Evolutionary conservation across 2,329 filamentous ascomycete species (phyloP), one percentile per base, ranked within the genome.

Genomic region (Penicillium sp.): DNA sequence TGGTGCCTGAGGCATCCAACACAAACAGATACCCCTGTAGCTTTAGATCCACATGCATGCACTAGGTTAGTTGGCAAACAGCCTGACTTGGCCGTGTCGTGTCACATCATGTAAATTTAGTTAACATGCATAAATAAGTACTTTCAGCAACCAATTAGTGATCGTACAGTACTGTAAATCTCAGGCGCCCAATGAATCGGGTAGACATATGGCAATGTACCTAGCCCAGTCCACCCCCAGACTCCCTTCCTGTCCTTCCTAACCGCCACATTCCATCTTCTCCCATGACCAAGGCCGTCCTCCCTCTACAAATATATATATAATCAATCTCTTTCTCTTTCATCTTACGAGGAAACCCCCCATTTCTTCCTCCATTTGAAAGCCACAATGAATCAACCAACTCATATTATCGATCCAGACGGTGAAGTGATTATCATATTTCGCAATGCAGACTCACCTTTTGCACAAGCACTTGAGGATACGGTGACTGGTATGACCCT

Each of bases 341-440:
- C 2, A 23, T 23, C 21, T 17, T 23, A 42, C 21, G 13, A 13
- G 5, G n/a, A 3, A 15, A 42, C 2, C 1, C 21, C 21, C 12
- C 40, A 41, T 23, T 13, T 21, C 38, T 15, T 15, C 2, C 4
- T 42, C n/a, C 10, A 12, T 13, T 3, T 17, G 21, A 25, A 3
- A 43, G 38, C 10, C 46, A 37, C 9, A 17, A 58, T 60, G 58
- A 31, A 40, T 12, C 19, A 17, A n/a, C 31, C 49, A 15, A 54
- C 56, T 50, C 47, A 59, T 59, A 42, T 25, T 15, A 51, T 59
- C 33, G 57, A 61, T 50, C 50, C 57, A 42, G 56, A 59, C 17
- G 54, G 59, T 6, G 53, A 59, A 54, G 41, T 61, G 50, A 46
- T 55, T 35, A 55, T 61, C 46, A 35, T 54, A 21, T 54, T 59